phyloP scores from a whole-genome alignment of 768 basidiomycete genomes.

The Calvatia gigantea region DNA sequence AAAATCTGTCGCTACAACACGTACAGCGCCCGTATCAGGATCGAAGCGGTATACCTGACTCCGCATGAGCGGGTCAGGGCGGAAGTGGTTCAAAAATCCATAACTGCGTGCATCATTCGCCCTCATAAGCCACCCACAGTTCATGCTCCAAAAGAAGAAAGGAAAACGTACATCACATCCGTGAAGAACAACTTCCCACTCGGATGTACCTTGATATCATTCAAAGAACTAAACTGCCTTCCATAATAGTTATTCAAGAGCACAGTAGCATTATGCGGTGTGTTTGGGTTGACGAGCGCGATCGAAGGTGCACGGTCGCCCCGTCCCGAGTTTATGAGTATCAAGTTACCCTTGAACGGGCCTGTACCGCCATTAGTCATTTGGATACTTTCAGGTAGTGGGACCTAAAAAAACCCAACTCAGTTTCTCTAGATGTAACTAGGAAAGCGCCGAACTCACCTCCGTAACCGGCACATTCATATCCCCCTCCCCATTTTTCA shows the following conservation, averaged over 20 bases:
- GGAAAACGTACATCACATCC: constrained; percentile 53
- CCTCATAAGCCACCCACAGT: no score
- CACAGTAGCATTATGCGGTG: constrained; percentile 65
- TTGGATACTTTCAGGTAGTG: constrained; percentile 54
- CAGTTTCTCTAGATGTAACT: no score
- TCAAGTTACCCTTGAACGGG: constrained; percentile 51
- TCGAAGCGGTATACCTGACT: constrained; percentile 80
- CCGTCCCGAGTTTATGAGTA: constrained; percentile 65
- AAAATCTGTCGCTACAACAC: constrained; percentile 77
- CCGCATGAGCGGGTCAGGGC: constrained; percentile 61
- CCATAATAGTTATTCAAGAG: constrained; percentile 79
- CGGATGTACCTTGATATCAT: constrained; percentile 75
- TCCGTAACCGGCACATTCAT: constrained; percentile 49
- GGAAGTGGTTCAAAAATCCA: constrained; percentile 63
- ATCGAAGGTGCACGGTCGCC: constrained; percentile 60
- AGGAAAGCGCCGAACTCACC: no score
- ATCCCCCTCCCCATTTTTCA: constrained; percentile 24
- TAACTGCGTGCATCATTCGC: constrained; percentile 36
- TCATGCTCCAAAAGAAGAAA: no score
- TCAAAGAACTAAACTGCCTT: constrained; percentile 78
- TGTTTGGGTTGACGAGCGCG: constrained; percentile 57
- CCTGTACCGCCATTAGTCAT: constrained; percentile 74
- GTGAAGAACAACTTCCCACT: constrained; percentile 75
- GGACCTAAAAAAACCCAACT: constrained; percentile 37
- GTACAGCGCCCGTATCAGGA: constrained; percentile 57